phyloP scores from a whole-genome alignment of 768 basidiomycete genomes.

The Tricholoma sp. region DNA sequence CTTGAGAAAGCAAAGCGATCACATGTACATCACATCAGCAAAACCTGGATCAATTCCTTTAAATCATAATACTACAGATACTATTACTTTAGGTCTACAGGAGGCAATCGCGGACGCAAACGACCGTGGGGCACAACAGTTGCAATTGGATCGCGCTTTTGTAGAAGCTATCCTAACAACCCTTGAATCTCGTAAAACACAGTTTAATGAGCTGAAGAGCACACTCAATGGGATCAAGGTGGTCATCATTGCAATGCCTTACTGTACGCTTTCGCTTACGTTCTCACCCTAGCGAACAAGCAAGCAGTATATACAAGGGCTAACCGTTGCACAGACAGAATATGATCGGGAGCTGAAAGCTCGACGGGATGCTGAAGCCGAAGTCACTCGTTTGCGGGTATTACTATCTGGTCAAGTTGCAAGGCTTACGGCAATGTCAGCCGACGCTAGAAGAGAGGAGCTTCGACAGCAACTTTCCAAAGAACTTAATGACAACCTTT shows the following conservation, averaged over 20 bases:
- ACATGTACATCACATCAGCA: constrained; percentile 40
- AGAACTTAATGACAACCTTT: constrained; percentile 72
- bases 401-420: constrained; percentile 88
- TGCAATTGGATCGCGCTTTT: constrained; percentile 70
- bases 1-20: neutral
- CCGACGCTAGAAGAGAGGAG: constrained; percentile 74
- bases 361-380: constrained; percentile 87
- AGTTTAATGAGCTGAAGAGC: constrained; percentile 58
- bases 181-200: constrained; percentile 59
- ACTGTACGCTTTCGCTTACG: neutral
- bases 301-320: constrained; percentile 86
- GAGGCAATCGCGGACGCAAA: constrained; percentile 59
- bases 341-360: constrained; percentile 89
- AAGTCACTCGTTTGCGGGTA: constrained; percentile 80
- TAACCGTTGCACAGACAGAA: constrained; percentile 89
- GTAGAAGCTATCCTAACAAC: constrained; percentile 64
- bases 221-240: constrained; percentile 90
- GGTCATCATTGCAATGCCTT: constrained; percentile 17
- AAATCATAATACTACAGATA: constrained; percentile 36
- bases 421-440: constrained; percentile 77
- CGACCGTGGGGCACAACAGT: constrained; percentile 52
- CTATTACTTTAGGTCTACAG: constrained; percentile 47
- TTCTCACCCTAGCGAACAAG: constrained; percentile 65
- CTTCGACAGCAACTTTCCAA: constrained; percentile 73
- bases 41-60: constrained; percentile 28